Evolutionary conservation across 176 grass and related monocot species (phyloP), one percentile per base, ranked within the genome.

Genomic region (Miscanthus lutarioriparius): DNA sequence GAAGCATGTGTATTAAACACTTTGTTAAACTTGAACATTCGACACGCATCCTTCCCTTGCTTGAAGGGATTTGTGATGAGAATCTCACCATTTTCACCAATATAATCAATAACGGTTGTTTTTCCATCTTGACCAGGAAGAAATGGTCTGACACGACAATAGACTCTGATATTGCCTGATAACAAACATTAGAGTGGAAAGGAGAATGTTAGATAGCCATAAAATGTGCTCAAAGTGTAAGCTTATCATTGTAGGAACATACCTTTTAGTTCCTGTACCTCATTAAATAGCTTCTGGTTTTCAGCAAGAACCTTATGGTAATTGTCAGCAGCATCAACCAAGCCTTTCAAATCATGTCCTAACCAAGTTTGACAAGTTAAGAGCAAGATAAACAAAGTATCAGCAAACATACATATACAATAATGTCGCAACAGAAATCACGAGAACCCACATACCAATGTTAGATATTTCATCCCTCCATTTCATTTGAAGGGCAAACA

Each of bases 1-100:
- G 97, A 94, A 83, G 79, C 69, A 86, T 77, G 62, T 74, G 89
- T 80, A 72, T 28, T 58, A 72, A 94, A 96, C 32, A 96, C 93
- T 73, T 99, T 99, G 79, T 99, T 99, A 78, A 99, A 99, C 89
- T 96, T 99, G 88, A 99, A 99, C 90, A 94, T 86, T 72, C 90
- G 86, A 82, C 91, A 89, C 5, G 53, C 93, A 81, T 96, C 97
- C 88, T 99, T 96, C 69, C 93, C 97, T 89, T 91, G 91, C 81
- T 96, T 99, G 83, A 77, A 89, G 10, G 97, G 97, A 76, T 99
- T 99, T 74, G 90, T 77, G 81, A 94, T 90, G 30, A 89, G 75
- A 91, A 99, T 81, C 56, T 99, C 93, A 77, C 97, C 97, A 30
- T 94, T 94, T 86, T 96, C 97, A 58, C 97, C 93, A 82, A 99